phyloP scores from a whole-genome alignment of 352 stramenopile genomes.

The Phytophthora tentaculata region DNA sequence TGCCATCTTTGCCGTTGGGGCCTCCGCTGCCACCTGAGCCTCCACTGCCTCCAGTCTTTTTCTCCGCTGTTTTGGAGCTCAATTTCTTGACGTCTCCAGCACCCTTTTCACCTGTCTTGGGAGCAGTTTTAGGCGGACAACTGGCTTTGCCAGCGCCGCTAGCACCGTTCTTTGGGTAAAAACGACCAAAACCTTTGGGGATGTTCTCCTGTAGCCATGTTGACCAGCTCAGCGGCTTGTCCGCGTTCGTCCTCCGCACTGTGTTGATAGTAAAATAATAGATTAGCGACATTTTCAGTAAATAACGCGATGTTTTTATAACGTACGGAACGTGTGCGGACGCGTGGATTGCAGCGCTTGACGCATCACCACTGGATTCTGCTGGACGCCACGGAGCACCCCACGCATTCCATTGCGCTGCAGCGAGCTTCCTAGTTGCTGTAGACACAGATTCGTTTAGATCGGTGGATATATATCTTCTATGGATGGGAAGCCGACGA shows the following conservation, averaged over 20 bases:
- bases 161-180: constrained; percentile 81
- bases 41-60: constrained; percentile 38
- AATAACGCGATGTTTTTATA: neutral
- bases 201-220: constrained; percentile 87
- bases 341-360: constrained; percentile 63
- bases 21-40: constrained; percentile 40
- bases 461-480: constrained; percentile 14
- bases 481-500: constrained; percentile 4
- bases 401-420: constrained; percentile 55
- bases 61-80: constrained; percentile 63
- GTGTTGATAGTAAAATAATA: neutral
- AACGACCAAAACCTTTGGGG: constrained; percentile 74
- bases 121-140: constrained; percentile 54
- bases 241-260: constrained; percentile 54
- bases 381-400: constrained; percentile 36
- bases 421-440: constrained; percentile 77
- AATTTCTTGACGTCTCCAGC: constrained; percentile 71
- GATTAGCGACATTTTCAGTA: constrained; percentile 1
- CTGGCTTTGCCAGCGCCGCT: constrained; percentile 43
- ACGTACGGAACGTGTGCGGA: constrained; percentile 63
- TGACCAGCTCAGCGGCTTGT: constrained; percentile 66
- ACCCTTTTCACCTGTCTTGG: constrained; percentile 55
- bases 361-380: constrained; percentile 44
- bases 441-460: neutral
- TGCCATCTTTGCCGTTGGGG: constrained; percentile 54